Conservation (phyloP, 345 rosid species). For the Adansonia digitata region DNA sequence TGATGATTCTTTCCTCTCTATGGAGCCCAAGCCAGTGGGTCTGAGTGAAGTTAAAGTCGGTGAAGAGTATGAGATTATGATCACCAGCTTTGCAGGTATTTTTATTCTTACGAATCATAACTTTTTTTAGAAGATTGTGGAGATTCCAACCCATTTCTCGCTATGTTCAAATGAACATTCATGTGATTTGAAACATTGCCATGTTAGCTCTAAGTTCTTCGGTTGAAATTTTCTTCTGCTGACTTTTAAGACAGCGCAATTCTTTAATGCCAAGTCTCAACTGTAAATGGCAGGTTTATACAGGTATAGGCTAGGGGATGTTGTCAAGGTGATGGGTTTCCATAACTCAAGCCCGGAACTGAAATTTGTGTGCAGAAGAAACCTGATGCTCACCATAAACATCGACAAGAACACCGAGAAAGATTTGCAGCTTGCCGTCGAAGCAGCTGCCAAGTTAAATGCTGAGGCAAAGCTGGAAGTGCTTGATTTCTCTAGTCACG, state of each 20-base stretch:
- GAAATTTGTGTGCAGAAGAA: constrained; percentile 74
- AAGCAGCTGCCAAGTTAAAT: constrained; percentile 53
- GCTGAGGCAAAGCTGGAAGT: constrained; percentile 67
- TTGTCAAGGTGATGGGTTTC: constrained; percentile 68
- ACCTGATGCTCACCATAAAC: constrained; percentile 71
- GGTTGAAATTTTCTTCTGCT: neutral
- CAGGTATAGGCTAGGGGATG: constrained; percentile 88
- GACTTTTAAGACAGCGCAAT: neutral
- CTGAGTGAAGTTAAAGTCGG: constrained; percentile 70
- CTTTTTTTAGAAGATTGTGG: neutral
- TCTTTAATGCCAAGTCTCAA: neutral
- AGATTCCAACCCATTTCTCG: neutral
- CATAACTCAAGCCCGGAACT: constrained; percentile 83
- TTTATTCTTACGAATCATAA: too few species aligned
- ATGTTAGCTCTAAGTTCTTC: too few species aligned
- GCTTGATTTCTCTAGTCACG: constrained; percentile 77
- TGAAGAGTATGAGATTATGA: constrained; percentile 79
- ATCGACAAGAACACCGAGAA: constrained; percentile 93
- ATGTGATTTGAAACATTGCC: too few species aligned
- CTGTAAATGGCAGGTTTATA: constrained; percentile 58
- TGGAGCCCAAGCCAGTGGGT: constrained; percentile 49
- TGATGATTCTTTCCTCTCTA: neutral
- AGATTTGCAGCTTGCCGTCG: constrained; percentile 74
- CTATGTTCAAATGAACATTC: neutral
- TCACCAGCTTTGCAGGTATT: constrained; percentile 85